Evolutionary conservation across 352 stramenopile genomes (phyloP).

Genomic region (Blastocystis hominis): DNA sequence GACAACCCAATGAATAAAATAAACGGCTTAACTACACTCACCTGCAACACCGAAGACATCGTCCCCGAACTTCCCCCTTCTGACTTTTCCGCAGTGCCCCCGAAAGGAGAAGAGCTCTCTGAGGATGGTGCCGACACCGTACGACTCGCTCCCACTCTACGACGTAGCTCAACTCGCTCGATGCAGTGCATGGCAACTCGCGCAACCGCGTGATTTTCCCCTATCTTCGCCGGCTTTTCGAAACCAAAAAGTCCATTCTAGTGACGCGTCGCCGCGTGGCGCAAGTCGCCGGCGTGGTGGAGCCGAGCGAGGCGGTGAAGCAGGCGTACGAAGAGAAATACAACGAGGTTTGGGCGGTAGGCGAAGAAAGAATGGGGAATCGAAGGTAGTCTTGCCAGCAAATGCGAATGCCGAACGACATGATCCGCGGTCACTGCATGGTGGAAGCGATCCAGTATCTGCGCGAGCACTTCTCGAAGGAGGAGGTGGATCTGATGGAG

Average conservation of each 20-base stretch:
- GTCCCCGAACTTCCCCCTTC: background rate
- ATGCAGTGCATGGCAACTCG: background rate
- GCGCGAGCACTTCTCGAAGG: conserved; percentile 33
- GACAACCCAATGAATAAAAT: background rate
- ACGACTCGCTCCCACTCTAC: background rate
- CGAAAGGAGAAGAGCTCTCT: background rate
- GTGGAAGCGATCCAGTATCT: background rate
- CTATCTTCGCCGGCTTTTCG: conserved; percentile 20
- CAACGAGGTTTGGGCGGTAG: background rate
- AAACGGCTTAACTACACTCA: background rate
- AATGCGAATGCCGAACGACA: background rate
- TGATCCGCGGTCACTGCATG: background rate
- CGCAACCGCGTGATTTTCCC: conserved; percentile 23
- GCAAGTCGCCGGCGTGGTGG: background rate
- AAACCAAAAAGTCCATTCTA: background rate
- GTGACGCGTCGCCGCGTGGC: background rate
- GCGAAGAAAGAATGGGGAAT: background rate
- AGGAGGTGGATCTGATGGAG: conserved; percentile 15
- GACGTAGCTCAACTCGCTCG: background rate
- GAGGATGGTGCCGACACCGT: background rate
- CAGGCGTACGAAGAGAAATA: conserved; percentile 4
- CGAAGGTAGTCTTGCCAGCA: background rate
- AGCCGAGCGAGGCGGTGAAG: conserved; percentile 2
- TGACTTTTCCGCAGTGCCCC: background rate
- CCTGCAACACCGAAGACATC: background rate